These are phyloP conservation scores for Lindgomyces ingoldianus DNA, from an alignment of 495 filamentous ascomycete genomes.

Conservation along the genomic window DNA sequence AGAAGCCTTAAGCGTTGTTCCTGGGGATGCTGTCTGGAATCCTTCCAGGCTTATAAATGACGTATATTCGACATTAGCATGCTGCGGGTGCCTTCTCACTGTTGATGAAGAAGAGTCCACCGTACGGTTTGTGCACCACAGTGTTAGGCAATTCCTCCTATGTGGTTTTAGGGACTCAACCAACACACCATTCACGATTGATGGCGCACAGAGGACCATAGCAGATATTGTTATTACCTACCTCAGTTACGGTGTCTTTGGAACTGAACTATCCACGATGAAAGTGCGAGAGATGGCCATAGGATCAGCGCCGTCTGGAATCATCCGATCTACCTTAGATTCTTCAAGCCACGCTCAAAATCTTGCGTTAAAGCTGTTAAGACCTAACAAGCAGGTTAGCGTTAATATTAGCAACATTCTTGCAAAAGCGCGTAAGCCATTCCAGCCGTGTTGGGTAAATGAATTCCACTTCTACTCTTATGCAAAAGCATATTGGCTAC, in stretches of 20 bases:
- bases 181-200: slow-evolving; percentile 32
- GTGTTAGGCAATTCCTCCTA: slow-evolving; percentile 50
- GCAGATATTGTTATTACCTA: slow-evolving; percentile 48
- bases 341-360: slow-evolving; percentile 33
- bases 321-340: slow-evolving; percentile 39
- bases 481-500: slow-evolving; percentile 35
- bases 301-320: slow-evolving; percentile 36
- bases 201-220: slow-evolving; percentile 40
- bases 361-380: slow-evolving; percentile 41
- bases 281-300: slow-evolving; percentile 33
- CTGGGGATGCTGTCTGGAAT: slow-evolving; percentile 45
- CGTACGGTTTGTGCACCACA: slow-evolving; percentile 49
- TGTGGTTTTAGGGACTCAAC: slow-evolving; percentile 27
- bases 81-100: slow-evolving; percentile 50
- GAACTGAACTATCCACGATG: slow-evolving; percentile 40
- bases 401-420: slow-evolving; percentile 41
- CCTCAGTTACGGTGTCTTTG: slow-evolving; percentile 49
- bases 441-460: slow-evolving; percentile 15
- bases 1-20: slow-evolving; percentile 49
- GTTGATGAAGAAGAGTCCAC: slow-evolving; percentile 51
- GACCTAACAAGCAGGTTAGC: slow-evolving; percentile 35
- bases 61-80: slow-evolving; percentile 42
- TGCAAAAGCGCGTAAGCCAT: slow-evolving; percentile 33
- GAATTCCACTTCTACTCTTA: slow-evolving; percentile 38
- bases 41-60: slow-evolving; percentile 44